Evolutionary conservation across 202 grass and related monocot genomes (phyloP).

Genomic region (Carex arenaria): DNA sequence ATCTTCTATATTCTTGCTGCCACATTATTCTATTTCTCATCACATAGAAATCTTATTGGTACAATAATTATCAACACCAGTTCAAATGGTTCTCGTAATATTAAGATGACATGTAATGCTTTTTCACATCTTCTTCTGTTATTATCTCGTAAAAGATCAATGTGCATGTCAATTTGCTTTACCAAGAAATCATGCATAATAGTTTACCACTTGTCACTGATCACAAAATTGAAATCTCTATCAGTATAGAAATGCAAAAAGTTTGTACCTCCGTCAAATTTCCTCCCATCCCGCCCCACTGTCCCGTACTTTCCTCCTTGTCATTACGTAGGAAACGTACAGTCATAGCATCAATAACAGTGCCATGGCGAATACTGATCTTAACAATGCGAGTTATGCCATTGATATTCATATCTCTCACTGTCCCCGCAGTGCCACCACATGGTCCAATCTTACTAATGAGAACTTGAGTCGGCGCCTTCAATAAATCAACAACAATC

Average conservation of each 20-base stretch:
- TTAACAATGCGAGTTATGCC: constrained; percentile 34
- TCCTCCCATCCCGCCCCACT: constrained; percentile 37
- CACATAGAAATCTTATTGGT: background rate
- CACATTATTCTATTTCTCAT: background rate
- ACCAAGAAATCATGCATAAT: background rate
- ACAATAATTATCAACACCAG: background rate
- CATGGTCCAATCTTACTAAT: constrained; percentile 26
- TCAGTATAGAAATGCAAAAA: background rate
- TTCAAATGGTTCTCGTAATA: no score
- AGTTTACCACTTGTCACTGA: background rate
- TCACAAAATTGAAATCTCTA: background rate
- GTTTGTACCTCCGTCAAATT: constrained; percentile 21
- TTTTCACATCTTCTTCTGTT: background rate
- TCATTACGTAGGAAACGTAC: constrained; percentile 11
- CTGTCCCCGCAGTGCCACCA: constrained; percentile 25
- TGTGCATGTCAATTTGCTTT: background rate
- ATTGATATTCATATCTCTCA: constrained; percentile 33
- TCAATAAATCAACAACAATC: no score
- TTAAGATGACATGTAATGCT: no score
- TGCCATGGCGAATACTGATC: constrained; percentile 36
- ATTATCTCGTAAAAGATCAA: background rate
- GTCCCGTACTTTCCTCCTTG: constrained; percentile 41
- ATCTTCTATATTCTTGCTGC: no score
- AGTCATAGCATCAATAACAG: constrained; percentile 29
- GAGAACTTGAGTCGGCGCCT: no score